Base-by-base conservation (phyloP, 2,329 filamentous ascomycete species). In the Aspergillus flavus region DNA sequence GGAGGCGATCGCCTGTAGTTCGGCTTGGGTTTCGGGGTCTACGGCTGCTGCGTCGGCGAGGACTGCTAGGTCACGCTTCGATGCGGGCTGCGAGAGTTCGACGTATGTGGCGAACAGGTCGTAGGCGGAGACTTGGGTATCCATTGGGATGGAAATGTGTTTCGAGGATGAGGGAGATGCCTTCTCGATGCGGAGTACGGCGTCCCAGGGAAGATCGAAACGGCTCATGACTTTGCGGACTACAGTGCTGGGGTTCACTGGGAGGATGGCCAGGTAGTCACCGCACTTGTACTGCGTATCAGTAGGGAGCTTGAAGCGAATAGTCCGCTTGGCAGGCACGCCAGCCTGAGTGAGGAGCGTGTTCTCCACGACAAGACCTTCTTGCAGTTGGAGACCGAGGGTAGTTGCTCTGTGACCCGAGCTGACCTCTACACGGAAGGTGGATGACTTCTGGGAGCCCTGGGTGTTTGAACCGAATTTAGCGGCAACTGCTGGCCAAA, bases 201-300 rank as follows among this genome's bases (percentile, higher is more conserved):
- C 85, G 73, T 94, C 91, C 86, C 88, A 90, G 0, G 89, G 84
- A 0, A 94, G 78, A 1, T 84, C 80, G 73, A 93, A 94, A 61
- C 78, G 70, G 26, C 84, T 81, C 77, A 93, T 86, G 0, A 86
- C 89, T 10, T 90, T 83, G 6, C 83, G 82, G 3, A 94, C 85
- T 10, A 81, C 87, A 34, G 83, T 78, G 55, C 82, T 82, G 1
- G 87, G 87, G 73, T 94, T 94, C 32, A 91, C 78, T 0, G 91
- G 91, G 1, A 93, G 80, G 3, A 93, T 81, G 0, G 90, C 89
- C 0, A 94, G 83, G 73, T 95, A 94, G 72, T 94, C 91, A 16
- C 91, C 92, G 2, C 89, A 85, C 46, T 85, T 83, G 77, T 94
- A 94, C 0, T 83, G 84, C 81, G 87, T 83, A 58, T 84, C 86